phyloP scores from a whole-genome alignment of 2,329 filamentous ascomycete genomes.

The Arthrobotrys conoides region DNA sequence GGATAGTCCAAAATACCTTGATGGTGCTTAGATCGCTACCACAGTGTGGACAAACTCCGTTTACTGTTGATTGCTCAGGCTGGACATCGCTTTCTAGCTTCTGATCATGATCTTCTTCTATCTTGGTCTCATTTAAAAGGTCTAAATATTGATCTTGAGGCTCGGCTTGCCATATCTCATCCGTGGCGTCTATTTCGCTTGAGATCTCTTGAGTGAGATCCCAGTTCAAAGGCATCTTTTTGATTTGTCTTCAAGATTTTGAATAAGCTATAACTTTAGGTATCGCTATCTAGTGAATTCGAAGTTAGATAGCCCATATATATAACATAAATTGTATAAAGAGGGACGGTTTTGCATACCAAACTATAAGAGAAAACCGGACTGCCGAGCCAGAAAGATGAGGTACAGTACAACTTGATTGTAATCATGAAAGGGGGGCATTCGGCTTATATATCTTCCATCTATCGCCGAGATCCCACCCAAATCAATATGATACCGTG shows the following conservation, averaged over 20 bases:
- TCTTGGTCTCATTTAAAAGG: neutral
- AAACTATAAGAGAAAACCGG: neutral
- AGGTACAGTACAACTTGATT: neutral
- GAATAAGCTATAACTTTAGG: neutral
- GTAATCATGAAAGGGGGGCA: neutral
- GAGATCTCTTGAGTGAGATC: neutral
- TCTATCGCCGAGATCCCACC: conserved; percentile 2
- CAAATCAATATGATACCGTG: conserved; percentile 1
- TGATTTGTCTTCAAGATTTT: neutral
- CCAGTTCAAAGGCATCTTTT: conserved; percentile 19
- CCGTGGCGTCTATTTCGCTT: too few relatives aligned
- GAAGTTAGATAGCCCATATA: neutral
- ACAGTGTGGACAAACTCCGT: neutral
- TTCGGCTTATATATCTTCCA: conserved; percentile 10
- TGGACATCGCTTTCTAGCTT: neutral
- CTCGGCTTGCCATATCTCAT: neutral
- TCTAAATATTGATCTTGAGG: neutral
- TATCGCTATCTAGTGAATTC: neutral
- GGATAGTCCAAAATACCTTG: neutral
- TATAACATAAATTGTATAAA: neutral
- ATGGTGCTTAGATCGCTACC: neutral
- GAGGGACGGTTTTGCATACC: too few relatives aligned
- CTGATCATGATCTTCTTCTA: neutral
- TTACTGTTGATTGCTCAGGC: neutral
- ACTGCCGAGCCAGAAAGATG: neutral